Conservation (phyloP, 176 grass and related monocot species). For the Stipa capillata region DNA sequence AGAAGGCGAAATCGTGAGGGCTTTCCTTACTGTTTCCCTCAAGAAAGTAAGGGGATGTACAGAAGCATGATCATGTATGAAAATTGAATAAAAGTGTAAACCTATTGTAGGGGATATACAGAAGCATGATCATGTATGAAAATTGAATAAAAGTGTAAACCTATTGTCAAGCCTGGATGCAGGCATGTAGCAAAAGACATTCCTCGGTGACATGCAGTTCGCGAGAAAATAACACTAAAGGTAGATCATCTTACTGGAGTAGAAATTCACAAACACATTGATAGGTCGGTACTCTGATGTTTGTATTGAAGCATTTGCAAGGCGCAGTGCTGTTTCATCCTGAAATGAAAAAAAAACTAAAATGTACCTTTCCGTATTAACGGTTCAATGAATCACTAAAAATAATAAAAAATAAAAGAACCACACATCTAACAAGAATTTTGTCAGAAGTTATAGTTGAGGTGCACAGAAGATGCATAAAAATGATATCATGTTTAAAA, state of each 20-base stretch:
- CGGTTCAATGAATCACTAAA: neutral
- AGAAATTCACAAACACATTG: conserved; percentile 93
- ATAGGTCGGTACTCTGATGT: conserved; percentile 73
- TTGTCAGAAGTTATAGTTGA: neutral
- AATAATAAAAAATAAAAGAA: neutral
- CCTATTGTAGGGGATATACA: neutral
- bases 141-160: neutral
- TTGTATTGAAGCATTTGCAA: conserved; percentile 68
- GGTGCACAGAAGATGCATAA: neutral
- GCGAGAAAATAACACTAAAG: neutral
- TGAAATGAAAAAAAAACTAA: conserved; percentile 13
- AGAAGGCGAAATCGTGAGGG: neutral
- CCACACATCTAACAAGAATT: neutral
- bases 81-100: neutral
- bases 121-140: neutral
- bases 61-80: neutral
- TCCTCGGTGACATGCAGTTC: neutral
- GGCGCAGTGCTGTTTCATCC: conserved; percentile 68
- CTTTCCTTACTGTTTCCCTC: neutral
- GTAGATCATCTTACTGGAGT: conserved; percentile 45
- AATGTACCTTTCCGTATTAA: neutral
- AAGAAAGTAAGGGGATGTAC: neutral
- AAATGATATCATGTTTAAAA: neutral
- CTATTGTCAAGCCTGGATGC: neutral
- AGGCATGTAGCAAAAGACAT: neutral